phyloP scores from a whole-genome alignment of 2,329 filamentous ascomycete species.

The Teratosphaeria gauchensis region DNA sequence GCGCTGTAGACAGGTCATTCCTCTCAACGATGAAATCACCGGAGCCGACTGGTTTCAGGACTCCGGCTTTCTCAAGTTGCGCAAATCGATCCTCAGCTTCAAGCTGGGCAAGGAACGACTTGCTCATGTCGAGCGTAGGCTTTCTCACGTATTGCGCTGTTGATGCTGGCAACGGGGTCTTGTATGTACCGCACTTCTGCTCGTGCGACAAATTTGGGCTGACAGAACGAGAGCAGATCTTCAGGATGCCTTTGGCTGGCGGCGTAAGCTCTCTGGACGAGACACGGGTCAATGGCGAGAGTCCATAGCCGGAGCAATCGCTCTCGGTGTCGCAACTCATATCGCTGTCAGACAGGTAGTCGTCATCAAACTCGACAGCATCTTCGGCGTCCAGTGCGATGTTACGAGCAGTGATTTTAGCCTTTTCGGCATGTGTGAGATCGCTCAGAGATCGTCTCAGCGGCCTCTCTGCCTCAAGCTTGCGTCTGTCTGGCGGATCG shows the following conservation, averaged over 20 bases:
- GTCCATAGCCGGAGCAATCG: not conserved
- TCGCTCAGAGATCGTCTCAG: slow-evolving; percentile 1
- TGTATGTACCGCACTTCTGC: not conserved
- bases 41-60: not conserved
- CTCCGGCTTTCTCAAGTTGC: not conserved
- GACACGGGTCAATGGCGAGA: not conserved
- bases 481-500: not conserved
- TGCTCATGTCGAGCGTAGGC: not conserved
- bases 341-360: slow-evolving; percentile 5
- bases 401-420: not conserved
- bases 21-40: not conserved
- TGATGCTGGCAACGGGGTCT: not conserved
- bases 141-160: not conserved
- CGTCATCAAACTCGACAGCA: slow-evolving; percentile 12
- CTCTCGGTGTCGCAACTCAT: not conserved
- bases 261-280: slow-evolving; percentile 2
- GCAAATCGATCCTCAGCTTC: not conserved
- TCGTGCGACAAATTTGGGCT: not conserved
- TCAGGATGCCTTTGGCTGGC: slow-evolving; percentile 12
- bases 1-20: not conserved
- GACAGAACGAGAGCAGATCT: slow-evolving; percentile 1
- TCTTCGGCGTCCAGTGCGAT: slow-evolving; percentile 3
- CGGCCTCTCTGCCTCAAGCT: not conserved
- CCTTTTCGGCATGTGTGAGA: not conserved
- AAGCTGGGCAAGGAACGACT: not conserved